Evolutionary conservation across 139 green algal genomes (phyloP).

Genomic region (Chlamydomonas eustigma): DNA sequence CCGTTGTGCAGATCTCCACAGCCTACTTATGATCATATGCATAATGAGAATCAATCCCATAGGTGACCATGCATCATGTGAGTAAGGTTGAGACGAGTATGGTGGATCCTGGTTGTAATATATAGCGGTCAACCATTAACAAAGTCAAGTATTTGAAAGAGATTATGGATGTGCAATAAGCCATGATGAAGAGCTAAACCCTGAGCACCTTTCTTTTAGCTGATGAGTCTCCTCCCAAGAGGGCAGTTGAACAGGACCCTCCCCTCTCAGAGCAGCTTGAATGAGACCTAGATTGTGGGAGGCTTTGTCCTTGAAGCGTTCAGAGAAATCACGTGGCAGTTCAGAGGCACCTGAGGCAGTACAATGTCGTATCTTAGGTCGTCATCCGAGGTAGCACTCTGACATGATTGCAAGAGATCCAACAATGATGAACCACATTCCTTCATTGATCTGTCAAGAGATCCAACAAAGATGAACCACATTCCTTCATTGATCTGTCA

Average conservation of each 20-base stretch:
- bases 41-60: no score
- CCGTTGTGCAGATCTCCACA: no score
- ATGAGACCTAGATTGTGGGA: not conserved
- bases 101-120: no score
- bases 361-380: not conserved
- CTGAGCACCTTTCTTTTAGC: not conserved
- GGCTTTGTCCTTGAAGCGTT: not conserved
- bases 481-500: not conserved
- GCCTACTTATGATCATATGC: no score
- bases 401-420: not conserved
- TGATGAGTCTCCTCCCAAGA: not conserved
- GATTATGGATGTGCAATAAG: no score
- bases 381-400: not conserved
- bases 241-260: not conserved
- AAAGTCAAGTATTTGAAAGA: no score
- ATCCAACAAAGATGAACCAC: no score
- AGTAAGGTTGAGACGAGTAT: no score
- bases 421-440: not conserved
- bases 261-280: not conserved
- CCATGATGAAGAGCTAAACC: no score
- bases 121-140: no score
- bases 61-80: no score
- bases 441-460: no score
- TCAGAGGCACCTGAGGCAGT: not conserved
- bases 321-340: not conserved